Evolutionary conservation across 164 flowering plant species (phyloP).

Genomic region (Tetracentron sinense): DNA sequence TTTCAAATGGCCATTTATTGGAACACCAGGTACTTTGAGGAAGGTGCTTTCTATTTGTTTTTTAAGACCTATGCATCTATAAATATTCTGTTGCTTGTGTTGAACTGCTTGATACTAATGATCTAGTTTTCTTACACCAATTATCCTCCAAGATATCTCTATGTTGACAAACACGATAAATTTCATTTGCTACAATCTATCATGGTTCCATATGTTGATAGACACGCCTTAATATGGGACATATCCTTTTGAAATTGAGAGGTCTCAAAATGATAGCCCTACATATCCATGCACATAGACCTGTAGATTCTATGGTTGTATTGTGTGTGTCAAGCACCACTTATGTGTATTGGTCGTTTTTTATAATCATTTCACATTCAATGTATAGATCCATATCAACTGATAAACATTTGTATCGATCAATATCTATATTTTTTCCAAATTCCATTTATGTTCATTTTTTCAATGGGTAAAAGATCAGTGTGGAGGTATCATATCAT

Average conservation of each 20-base stretch:
- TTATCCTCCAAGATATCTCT: neutral
- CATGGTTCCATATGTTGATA: neutral
- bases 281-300: neutral
- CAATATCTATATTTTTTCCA: no score
- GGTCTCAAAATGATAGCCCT: neutral
- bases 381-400: no score
- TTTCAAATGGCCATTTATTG: slow-evolving; percentile 88
- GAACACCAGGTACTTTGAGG: slow-evolving; percentile 66
- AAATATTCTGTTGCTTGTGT: neutral
- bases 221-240: neutral
- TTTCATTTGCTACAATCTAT: no score
- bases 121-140: neutral
- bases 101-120: neutral
- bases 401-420: no score
- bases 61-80: no score
- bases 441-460: no score
- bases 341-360: neutral
- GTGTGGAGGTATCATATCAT: no score
- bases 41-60: neutral
- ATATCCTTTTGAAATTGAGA: neutral
- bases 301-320: no score
- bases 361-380: no score
- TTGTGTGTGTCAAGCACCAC: neutral
- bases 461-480: no score
- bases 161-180: neutral